Evolutionary conservation across 108 stramenopile species (phyloP), one percentile per base, ranked within the genome.

Genomic region (Epithemia pelagica): DNA sequence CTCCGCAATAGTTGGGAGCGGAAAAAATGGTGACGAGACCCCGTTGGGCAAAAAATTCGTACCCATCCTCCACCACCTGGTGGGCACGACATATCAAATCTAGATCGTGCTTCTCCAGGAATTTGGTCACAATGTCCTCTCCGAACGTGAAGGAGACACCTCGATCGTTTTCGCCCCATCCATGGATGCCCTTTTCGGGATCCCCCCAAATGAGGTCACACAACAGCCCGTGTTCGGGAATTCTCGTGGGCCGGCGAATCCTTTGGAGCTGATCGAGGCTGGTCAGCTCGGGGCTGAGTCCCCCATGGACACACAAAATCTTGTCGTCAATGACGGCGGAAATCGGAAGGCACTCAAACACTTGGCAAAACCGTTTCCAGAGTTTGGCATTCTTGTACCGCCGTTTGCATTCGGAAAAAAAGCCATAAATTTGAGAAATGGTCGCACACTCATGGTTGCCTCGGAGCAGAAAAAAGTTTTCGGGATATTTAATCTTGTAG

Each of bases 41-140:
- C 73, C 99, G 80, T 68, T 92, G 84, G 2, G 99, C 99, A 68
- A 99, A 99, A 82, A 99, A 99, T 83, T 99, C 99, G 72, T 99
- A 99, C 59, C 99, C 99, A 74, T 99, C 99, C 76, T 99, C 99
- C 24, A 99, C 99, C 56, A 99, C 99, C 82, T 99, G 99, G 75
- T 99, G 99, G 10, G 99, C 99, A 68, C 99, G 83, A 84, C 98
- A 99, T 74, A 99, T 96, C 58, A 99, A 86, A 66, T 99, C 99
- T 57, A 99, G 78, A 81, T 99, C 98, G 73, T 99, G 98, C 76
- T 94, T 84, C 67, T 95, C 82, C 59, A 99, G 78, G 75, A 99
- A 99, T 66, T 96, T 89, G 52, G 94, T 87, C 29, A 98, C 99
- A 69, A 99, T 97, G 74, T 99, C 99, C 69, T 99, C 97, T 32